phyloP scores from a whole-genome alignment of 2,329 filamentous ascomycete genomes.

The Trematosphaeria pertusa region DNA sequence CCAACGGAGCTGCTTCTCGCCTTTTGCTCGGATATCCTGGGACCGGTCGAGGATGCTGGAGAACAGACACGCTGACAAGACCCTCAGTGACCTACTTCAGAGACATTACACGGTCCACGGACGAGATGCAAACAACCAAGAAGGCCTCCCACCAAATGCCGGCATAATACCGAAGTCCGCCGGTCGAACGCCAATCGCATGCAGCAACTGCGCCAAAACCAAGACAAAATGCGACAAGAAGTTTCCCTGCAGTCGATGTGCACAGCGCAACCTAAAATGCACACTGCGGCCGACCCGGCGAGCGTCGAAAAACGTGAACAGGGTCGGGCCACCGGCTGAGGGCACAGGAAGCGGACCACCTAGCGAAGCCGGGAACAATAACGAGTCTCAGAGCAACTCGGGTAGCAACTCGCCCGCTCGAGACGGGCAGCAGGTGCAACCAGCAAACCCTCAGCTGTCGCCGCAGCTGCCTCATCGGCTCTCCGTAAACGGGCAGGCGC shows the following conservation, averaged over 20 bases:
- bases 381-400: constrained; percentile 40
- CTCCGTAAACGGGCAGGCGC: constrained; percentile 18
- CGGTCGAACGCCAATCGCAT: constrained; percentile 60
- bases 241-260: constrained; percentile 61
- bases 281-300: constrained; percentile 56
- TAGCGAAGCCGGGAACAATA: constrained; percentile 43
- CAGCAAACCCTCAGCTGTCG: constrained; percentile 28
- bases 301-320: constrained; percentile 52
- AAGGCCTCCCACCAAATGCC: constrained; percentile 54
- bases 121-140: constrained; percentile 57
- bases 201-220: constrained; percentile 61
- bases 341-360: constrained; percentile 36
- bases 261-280: constrained; percentile 57
- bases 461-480: constrained; percentile 27
- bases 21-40: neutral
- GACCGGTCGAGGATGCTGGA: too few relatives aligned
- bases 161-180: constrained; percentile 61
- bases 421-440: constrained; percentile 29
- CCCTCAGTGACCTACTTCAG: constrained; percentile 57
- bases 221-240: constrained; percentile 64
- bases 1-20: constrained; percentile 6
- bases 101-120: constrained; percentile 61
- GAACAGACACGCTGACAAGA: constrained; percentile 26
- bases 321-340: constrained; percentile 32
- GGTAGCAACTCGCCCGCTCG: constrained; percentile 44